Base-by-base conservation (phyloP, 148 eudicot species). In the Polygonum maritimum region DNA sequence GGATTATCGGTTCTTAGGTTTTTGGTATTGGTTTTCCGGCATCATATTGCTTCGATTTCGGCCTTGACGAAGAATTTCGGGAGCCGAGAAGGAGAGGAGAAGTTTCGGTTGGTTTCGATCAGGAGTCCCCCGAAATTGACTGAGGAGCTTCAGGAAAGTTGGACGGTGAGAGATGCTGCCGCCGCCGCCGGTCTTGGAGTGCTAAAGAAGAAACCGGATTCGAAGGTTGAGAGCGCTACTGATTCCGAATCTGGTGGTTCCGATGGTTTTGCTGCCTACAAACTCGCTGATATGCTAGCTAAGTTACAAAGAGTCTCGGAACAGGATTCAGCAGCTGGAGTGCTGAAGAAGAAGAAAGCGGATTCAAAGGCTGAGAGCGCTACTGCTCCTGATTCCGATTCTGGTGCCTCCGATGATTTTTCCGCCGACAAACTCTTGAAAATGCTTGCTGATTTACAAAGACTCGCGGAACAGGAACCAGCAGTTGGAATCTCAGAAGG, bases 111-210 rank as follows among this genome's bases (percentile, higher is more conserved):
- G 77, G 84, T 92, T 81, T 91, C 91, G 2, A 26, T 87, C 10
- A 76, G 90, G 85, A 88, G 86, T 79, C 74, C 74, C 14, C 19
- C 88, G 7, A 96, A 95, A 77, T 96, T 88, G 1, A 89, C 87
- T 21, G 91, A 95, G 82, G 91, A 97, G 5, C 85, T 79, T 2
- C 98, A 95, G 76, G 98, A 95, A 79, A 79, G 90, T 78, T 85
- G 96, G 84, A 90, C 90, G 65, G 99, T 92, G 87, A 89, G 90
- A 81, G 97, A 92, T 80, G 96, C 90, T 72, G 80, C 90, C 79
- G 97, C 89, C 79, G 97, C 89, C 77, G 90, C 97, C 76, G 97
- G 96, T 74, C 94, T 96, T 7, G 89, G 96, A 86, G 80, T 92
- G 84, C 51, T 94, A 82, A 97, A 92, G 87, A 91, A 94, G 86